Evolutionary conservation across 768 basidiomycete genomes (phyloP), one percentile per base, ranked within the genome.

Genomic region (Neoboletus subvelutipes): DNA sequence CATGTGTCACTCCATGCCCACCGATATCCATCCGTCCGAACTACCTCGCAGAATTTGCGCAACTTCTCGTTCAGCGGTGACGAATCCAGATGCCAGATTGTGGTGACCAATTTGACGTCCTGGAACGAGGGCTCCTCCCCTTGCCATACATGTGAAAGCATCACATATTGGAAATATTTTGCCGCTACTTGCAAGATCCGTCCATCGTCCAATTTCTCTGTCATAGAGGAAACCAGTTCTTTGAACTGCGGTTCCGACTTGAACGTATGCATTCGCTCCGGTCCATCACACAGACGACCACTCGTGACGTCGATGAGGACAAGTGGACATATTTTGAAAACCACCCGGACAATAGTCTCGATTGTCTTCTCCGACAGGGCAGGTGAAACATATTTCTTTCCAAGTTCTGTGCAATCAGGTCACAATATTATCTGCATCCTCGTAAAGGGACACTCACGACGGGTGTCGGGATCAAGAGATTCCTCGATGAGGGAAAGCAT

Each of bases 141-240:
- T 46, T 46, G 12, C 45, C 45, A 46, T 20, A 46, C 46, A 15
- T 47, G 29, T 8, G 46, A 57, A 22, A 55, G 34, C 10, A 15
- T 56, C 17, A 56, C 55, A 13, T 56, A 56, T n/a, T 28, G 15
- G 17, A 56, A 56, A 29, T 55, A 55, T 20, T 41, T 24, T 8
- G 13, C 37, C 5, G 48, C 56, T 2, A n/a, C 37, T 10, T n/a
- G 31, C 13, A 5, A 4, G 24, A 41, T 33, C 4, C 15, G 20
- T 17, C 1, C 18, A 2, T 34, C 3, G 37, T 48, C 39, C 15
- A 28, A 28, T 1, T 13, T 12, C 18, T 5, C 4, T 0, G 22
- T 24, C 43, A 57, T 46, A 3, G 52, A 55, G 10, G 31, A 54
- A 31, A 54, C 28, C 7, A 54, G 28, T 50, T 37, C 36, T 5